These are phyloP conservation scores for Picochlorum sp. DNA, from an alignment of 139 green algal species.

Conservation along the genomic window DNA sequence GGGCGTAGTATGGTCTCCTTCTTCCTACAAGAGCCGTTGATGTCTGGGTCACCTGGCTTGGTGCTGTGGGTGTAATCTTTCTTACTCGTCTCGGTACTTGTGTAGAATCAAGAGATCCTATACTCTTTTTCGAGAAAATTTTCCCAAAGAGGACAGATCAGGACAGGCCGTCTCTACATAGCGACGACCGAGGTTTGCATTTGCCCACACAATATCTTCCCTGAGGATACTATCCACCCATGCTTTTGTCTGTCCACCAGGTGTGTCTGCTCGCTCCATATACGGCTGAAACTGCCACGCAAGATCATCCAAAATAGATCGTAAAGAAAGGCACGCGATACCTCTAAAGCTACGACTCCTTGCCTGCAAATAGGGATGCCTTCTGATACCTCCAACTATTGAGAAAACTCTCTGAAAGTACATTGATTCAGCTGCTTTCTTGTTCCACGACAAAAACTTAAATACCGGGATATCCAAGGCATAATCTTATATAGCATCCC, in stretches of 20 bases:
- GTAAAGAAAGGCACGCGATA: slow-evolving; percentile 26
- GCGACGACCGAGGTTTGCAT: no score
- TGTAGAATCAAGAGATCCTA: no score
- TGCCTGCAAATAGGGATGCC: slow-evolving; percentile 16
- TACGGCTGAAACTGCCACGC: not conserved
- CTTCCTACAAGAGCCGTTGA: no score
- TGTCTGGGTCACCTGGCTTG: no score
- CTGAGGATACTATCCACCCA: no score
- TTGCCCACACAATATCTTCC: no score
- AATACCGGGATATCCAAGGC: slow-evolving; percentile 39
- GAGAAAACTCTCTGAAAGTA: slow-evolving; percentile 22
- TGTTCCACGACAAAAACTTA: slow-evolving; percentile 31
- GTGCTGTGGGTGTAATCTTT: no score
- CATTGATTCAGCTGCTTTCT: not conserved
- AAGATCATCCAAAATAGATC: slow-evolving; percentile 31
- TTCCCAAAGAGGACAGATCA: no score
- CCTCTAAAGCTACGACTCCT: slow-evolving; percentile 8
- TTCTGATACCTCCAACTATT: slow-evolving; percentile 18
- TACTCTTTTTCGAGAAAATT: no score
- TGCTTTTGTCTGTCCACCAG: no score
- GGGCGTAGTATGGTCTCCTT: not conserved
- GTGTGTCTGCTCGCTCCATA: not conserved
- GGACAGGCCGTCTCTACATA: no score
- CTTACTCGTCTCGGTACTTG: no score
- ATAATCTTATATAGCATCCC: slow-evolving; percentile 25